These are phyloP conservation scores for Carex myosuroides DNA, from an alignment of 176 grass and related monocot genomes.

Conservation along the genomic window DNA sequence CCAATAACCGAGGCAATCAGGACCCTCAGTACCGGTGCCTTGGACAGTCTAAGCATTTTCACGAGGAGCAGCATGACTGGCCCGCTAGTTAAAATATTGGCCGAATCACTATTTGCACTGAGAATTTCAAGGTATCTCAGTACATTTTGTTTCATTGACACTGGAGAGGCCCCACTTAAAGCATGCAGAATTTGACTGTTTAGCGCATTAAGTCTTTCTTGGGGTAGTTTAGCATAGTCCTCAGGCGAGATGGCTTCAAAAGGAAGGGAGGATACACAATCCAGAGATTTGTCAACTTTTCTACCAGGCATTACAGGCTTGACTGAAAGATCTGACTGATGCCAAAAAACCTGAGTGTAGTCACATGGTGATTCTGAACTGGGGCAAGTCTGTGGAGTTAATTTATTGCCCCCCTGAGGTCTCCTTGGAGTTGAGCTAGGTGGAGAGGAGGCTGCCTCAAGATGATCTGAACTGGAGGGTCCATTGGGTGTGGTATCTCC, in stretches of 20 bases:
- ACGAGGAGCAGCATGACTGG: conserved; percentile 75
- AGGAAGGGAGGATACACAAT: conserved; percentile 42
- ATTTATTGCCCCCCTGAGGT: conserved; percentile 44
- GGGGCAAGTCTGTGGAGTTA: conserved; percentile 29
- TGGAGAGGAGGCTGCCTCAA: conserved; percentile 51
- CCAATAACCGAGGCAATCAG: conserved; percentile 91
- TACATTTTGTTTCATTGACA: conserved; percentile 92
- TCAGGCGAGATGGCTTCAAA: conserved; percentile 57
- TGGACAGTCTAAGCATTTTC: conserved; percentile 86
- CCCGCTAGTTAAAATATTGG: conserved; percentile 82
- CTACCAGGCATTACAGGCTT: conserved; percentile 94
- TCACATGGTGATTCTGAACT: conserved; percentile 53
- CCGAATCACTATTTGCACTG: conserved; percentile 75
- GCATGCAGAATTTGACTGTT: conserved; percentile 70
- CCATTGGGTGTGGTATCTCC: conserved; percentile 32
- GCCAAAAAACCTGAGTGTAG: conserved; percentile 77
- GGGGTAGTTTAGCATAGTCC: conserved; percentile 76
- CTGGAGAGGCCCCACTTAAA: conserved; percentile 80
- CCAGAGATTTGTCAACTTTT: conserved; percentile 68
- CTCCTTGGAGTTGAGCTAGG: conserved; percentile 55
- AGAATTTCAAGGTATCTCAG: conserved; percentile 87
- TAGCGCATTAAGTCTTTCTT: conserved; percentile 65
- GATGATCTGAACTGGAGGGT: conserved; percentile 28
- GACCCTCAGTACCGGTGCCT: conserved; percentile 59
- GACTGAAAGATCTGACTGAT: conserved; percentile 80